Conservation (phyloP, 1,284 basidiomycete genomes). For the Heterobasidion annosum region DNA sequence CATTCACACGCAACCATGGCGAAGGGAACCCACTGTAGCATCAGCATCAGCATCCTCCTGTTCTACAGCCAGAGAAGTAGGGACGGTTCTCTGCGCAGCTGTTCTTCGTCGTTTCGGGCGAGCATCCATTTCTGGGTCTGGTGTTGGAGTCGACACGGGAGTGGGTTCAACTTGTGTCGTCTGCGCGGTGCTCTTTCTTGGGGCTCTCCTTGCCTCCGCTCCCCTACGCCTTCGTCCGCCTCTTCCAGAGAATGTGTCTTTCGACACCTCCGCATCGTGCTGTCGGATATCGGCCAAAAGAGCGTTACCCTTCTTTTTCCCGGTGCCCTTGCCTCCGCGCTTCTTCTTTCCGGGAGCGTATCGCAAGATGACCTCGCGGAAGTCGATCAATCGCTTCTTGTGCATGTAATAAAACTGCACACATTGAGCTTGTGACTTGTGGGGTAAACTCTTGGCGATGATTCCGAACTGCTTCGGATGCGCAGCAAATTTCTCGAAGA, state of each 20-base stretch:
- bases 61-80: conserved; percentile 6
- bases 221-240: conserved; percentile 15
- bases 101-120: conserved; percentile 28
- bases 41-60: conserved; percentile 24
- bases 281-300: conserved; percentile 70
- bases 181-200: conserved; percentile 26
- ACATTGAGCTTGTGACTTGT: conserved; percentile 87
- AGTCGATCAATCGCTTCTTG: conserved; percentile 84
- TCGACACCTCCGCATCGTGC: conserved; percentile 62
- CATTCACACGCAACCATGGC: not conserved
- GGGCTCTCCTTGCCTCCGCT: conserved; percentile 16
- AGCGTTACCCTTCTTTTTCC: conserved; percentile 71
- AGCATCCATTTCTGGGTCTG: conserved; percentile 43
- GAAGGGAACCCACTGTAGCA: conserved; percentile 17
- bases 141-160: conserved; percentile 48
- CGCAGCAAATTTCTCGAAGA: conserved; percentile 75
- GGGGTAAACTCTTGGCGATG: conserved; percentile 73
- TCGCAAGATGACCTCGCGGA: conserved; percentile 64
- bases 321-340: conserved; percentile 44
- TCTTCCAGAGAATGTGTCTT: conserved; percentile 7
- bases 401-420: conserved; percentile 93
- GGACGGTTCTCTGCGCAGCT: conserved; percentile 6
- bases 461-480: conserved; percentile 92
- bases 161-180: conserved; percentile 34
- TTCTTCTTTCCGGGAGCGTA: conserved; percentile 59